Evolutionary conservation across 176 grass and related monocot genomes (phyloP), one percentile per base, ranked within the genome.

Genomic region (Bolboschoenus planiculmis): DNA sequence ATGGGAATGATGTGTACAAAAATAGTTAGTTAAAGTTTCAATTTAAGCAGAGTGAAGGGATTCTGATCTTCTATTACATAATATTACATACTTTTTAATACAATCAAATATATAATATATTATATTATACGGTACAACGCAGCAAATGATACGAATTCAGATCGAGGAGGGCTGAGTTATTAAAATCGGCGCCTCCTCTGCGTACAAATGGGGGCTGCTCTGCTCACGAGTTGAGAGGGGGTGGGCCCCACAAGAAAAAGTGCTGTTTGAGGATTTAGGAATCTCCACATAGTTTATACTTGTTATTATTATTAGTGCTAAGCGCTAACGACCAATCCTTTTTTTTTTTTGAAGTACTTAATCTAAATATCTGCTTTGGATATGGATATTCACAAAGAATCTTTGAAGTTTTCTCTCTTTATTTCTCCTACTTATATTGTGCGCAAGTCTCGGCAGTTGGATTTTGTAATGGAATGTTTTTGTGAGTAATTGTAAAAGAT

Each of bases 241-340:
- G 14, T 16, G 72, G 44, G 24, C 72, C 71, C 44, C 11, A 76
- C 72, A 51, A 33, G 14, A 26, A 53, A 53, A 51, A 34, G 72
- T 76, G 72, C 26, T 76, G 72, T 76, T 76, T n/a, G 13, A 16
- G 72, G 72, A 51, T 31, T 76, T 43, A 40, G 37, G 66, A 71
- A 71, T 71, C 66, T 77, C 44, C n/a, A 50, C 29, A 53, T 77
- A 53, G 72, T 77, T 77, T 53, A n/a, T n/a, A n/a, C n/a, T n/a
- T n/a, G n/a, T n/a, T n/a, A n/a, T n/a, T n/a, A n/a, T n/a, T n/a
- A 34, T 77, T 75, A 51, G 24, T 77, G 46, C 21, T 51, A 76
- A 76, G 43, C 51, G 44, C 43, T 53, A 77, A 77, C 46, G 7
- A 77, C 46, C 72, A 33, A 20, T 51, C 29, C 46, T 3, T 53